A percentile compares a stretch with the other conserved stretches of the same genome.
phyloP scores from a whole-genome alignment of 176 grass and related monocot genomes.

The Carex scoparia region DNA sequence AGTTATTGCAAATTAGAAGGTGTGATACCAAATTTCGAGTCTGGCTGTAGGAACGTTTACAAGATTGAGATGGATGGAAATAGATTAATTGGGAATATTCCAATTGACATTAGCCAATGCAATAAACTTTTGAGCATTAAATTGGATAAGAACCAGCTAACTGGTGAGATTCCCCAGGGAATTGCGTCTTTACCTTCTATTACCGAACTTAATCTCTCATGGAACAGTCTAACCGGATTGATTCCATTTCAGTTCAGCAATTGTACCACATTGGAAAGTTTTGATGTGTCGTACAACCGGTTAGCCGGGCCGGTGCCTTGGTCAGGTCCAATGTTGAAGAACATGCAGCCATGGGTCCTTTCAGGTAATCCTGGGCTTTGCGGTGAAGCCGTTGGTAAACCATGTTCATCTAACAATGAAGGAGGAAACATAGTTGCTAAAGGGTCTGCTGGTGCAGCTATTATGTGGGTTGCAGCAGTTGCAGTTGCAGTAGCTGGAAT shows the following conservation, averaged over 20 bases:
- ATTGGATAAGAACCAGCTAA: conserved; percentile 57
- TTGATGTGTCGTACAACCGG: conserved; percentile 78
- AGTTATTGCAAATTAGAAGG: conserved; percentile 43
- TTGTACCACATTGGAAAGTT: conserved; percentile 72
- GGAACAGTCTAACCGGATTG: conserved; percentile 55
- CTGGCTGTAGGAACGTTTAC: conserved; percentile 67
- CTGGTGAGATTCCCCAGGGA: conserved; percentile 50
- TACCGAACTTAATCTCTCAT: conserved; percentile 78
- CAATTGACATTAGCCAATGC: conserved; percentile 46
- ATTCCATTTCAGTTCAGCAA: conserved; percentile 60
- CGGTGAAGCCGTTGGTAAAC: conserved; percentile 20
- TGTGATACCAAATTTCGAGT: conserved; percentile 47
- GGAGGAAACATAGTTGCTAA: background rate
- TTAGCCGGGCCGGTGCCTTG: conserved; percentile 29
- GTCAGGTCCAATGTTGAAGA: conserved; percentile 22
- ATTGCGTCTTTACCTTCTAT: conserved; percentile 72
- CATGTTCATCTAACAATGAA: conserved; percentile 10
- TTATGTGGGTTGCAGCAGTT: conserved; percentile 54
- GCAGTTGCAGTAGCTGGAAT: conserved; percentile 58
- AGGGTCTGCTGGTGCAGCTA: conserved; percentile 25
- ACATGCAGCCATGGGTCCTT: conserved; percentile 35
- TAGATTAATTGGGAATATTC: conserved; percentile 46
- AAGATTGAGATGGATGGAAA: conserved; percentile 69
- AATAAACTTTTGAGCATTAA: conserved; percentile 61
- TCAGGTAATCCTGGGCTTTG: conserved; percentile 37